A percentile compares a stretch with the other conserved stretches of the same genome.
Evolutionary conservation across 1,284 basidiomycete genomes (phyloP).

Genomic region (Ceratorhiza oryzae-sativae): DNA sequence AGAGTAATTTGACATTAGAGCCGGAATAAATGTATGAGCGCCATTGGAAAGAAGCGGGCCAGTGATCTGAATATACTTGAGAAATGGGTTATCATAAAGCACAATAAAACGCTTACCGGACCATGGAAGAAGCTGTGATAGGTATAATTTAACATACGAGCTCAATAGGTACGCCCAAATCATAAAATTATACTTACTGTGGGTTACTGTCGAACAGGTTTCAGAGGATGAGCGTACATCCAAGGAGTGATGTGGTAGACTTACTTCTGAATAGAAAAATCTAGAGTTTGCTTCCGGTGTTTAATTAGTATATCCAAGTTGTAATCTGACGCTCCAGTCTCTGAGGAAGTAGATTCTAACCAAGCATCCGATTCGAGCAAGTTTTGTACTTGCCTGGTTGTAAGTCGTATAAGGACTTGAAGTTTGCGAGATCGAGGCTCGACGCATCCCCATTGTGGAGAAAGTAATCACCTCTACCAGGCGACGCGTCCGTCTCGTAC

Average conservation of each 20-base stretch:
- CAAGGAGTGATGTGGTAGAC: background rate
- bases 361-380: no score
- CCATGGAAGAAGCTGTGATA: background rate
- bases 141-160: no score
- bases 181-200: background rate
- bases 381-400: background rate
- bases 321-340: background rate
- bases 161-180: no score
- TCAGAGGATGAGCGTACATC: background rate
- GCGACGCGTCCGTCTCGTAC: background rate
- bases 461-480: constrained; percentile 1
- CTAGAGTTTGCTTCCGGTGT: background rate
- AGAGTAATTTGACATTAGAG: constrained; percentile 15
- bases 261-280: background rate
- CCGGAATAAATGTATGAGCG: background rate
- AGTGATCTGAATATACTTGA: background rate
- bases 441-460: constrained; percentile 6
- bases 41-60: background rate
- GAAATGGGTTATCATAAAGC: no score
- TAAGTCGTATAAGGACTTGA: background rate
- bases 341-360: no score
- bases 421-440: background rate
- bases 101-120: background rate
- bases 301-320: background rate
- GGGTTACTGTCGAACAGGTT: constrained; percentile 1